Evolutionary conservation across 2,329 filamentous ascomycete genomes (phyloP).

Genomic region (Xylaria sp.): DNA sequence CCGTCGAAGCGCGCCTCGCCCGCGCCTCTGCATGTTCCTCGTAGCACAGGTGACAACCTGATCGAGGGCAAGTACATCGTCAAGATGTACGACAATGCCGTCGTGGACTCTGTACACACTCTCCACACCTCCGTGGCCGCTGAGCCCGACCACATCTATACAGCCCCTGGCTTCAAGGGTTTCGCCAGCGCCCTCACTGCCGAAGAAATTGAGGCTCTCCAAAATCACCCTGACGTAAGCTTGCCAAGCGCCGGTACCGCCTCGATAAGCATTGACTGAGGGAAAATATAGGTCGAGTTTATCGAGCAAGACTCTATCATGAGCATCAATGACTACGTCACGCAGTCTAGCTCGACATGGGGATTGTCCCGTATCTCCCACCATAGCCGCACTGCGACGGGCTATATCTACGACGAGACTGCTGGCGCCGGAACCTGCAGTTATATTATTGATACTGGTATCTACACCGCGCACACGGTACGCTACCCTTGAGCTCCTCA

Average conservation of each 20-base stretch:
- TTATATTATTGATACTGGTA: conserved; percentile 63
- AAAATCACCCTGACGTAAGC: conserved; percentile 48
- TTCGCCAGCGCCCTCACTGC: conserved; percentile 52
- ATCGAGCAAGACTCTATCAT: conserved; percentile 44
- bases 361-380: conserved; percentile 54
- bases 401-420: conserved; percentile 50
- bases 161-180: conserved; percentile 46
- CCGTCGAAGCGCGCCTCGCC: conserved; percentile 41
- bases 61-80: conserved; percentile 52
- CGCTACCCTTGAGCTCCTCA: neutral
- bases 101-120: conserved; percentile 39
- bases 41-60: conserved; percentile 32
- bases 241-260: neutral
- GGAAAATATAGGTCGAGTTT: conserved; percentile 41
- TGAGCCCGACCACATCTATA: conserved; percentile 42
- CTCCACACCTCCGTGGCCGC: conserved; percentile 39
- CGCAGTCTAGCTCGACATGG: conserved; percentile 48
- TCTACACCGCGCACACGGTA: conserved; percentile 51
- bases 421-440: conserved; percentile 51
- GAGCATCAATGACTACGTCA: conserved; percentile 40
- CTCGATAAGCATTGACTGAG: conserved; percentile 17
- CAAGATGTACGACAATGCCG: conserved; percentile 49
- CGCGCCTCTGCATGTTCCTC: conserved; percentile 40
- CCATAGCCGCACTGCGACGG: conserved; percentile 38
- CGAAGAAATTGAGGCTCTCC: conserved; percentile 49